Percentiles rank a stretch among this genome's conserved stretches.
These are phyloP conservation scores for Herpotrichia juniperi DNA, from an alignment of 2,329 filamentous ascomycete species.

Conservation along the genomic window DNA sequence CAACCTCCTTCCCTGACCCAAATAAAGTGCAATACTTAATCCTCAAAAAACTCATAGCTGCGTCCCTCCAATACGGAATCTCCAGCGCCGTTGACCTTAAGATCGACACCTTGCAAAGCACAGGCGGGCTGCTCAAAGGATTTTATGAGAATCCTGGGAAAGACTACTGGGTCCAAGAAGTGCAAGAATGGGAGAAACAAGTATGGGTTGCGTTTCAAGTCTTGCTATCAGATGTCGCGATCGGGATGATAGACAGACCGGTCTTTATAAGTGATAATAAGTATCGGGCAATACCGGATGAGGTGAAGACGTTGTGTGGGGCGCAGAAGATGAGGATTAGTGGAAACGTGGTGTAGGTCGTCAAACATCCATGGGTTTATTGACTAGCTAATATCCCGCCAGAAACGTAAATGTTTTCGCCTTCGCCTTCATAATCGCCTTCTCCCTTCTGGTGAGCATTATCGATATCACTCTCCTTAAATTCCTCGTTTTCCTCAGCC, in stretches of 20 bases:
- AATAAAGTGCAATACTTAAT: not conserved
- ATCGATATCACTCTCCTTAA: conserved; percentile 20
- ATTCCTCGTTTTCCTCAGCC: conserved; percentile 22
- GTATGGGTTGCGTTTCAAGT: not conserved
- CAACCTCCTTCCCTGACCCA: not conserved
- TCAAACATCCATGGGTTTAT: not conserved
- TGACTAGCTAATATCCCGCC: not conserved
- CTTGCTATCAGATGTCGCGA: not conserved
- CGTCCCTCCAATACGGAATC: not conserved
- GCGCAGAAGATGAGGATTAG: conserved; percentile 14
- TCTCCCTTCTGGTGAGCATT: conserved; percentile 16
- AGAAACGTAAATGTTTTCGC: conserved; percentile 32
- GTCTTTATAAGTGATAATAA: not conserved
- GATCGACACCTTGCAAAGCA: not conserved
- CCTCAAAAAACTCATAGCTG: not conserved
- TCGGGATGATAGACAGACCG: not conserved
- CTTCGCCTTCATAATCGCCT: conserved; percentile 19
- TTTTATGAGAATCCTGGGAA: not conserved
- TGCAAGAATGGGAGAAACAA: not conserved
- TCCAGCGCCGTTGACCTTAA: not conserved
- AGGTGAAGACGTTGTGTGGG: conserved; percentile 10
- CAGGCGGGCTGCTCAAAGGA: not conserved
- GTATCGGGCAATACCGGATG: not conserved
- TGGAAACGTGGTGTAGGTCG: conserved; percentile 19
- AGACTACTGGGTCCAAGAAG: not conserved